phyloP scores from a whole-genome alignment of 768 basidiomycete species.

The Mycena vitilis region DNA sequence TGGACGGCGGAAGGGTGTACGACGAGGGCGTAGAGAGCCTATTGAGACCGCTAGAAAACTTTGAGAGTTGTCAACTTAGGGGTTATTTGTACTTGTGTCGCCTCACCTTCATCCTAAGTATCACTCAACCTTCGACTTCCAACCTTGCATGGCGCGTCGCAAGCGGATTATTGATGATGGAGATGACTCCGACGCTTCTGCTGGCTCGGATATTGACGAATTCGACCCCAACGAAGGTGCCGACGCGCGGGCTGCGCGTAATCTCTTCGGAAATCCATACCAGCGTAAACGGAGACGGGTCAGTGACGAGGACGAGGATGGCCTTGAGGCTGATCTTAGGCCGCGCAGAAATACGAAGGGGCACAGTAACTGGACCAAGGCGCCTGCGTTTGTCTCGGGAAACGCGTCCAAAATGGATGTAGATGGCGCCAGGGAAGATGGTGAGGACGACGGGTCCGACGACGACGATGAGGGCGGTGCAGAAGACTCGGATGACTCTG shows the following conservation, averaged over 20 bases:
- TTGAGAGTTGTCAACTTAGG: background rate
- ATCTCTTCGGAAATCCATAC: constrained; percentile 83
- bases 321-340: constrained; percentile 52
- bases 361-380: constrained; percentile 78
- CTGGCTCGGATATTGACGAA: constrained; percentile 61
- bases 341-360: constrained; percentile 44
- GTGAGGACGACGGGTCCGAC: constrained; percentile 45
- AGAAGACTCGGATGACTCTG: constrained; percentile 58
- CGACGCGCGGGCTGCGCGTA: constrained; percentile 78
- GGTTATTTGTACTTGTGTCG: constrained; percentile 9
- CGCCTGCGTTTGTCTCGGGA: constrained; percentile 78
- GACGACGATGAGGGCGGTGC: constrained; percentile 51
- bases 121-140: background rate
- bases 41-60: too few relatives aligned
- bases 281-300: constrained; percentile 73
- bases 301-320: constrained; percentile 76
- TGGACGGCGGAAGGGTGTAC: too few relatives aligned
- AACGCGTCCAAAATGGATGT: constrained; percentile 60
- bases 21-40: too few relatives aligned
- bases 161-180: constrained; percentile 83
- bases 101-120: background rate
- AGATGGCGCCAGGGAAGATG: constrained; percentile 42
- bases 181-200: constrained; percentile 75
- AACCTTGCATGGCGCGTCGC: constrained; percentile 72
- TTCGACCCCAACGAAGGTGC: constrained; percentile 62